Evolutionary conservation across 2,329 filamentous ascomycete species (phyloP).

Genomic region (Pseudocercospora ulei): DNA sequence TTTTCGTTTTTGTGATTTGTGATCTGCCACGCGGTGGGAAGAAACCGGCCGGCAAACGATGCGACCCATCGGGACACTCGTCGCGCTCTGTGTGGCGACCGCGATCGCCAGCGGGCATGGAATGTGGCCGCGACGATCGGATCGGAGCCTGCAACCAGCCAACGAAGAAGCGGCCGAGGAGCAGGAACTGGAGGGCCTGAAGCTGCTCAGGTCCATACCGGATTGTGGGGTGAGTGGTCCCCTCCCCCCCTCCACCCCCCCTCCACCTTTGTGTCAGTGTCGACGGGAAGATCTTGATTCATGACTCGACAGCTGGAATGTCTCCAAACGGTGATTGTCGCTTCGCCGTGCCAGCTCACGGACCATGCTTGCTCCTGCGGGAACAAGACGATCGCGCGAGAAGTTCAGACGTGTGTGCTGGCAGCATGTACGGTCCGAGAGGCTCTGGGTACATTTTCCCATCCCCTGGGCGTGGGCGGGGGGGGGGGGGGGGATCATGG

Average conservation of each 20-base stretch:
- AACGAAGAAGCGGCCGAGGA: not conserved
- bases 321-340: slow-evolving; percentile 6
- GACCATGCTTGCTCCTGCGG: slow-evolving; percentile 14
- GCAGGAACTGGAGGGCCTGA: not conserved
- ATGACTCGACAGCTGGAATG: slow-evolving; percentile 3
- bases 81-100: not conserved
- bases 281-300: not conserved
- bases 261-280: too few species aligned
- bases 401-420: slow-evolving; percentile 11
- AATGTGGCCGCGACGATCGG: not conserved
- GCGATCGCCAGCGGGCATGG: not conserved
- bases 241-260: too few species aligned
- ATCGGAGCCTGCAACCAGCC: not conserved
- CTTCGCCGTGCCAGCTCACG: slow-evolving; percentile 10
- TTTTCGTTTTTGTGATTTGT: not conserved
- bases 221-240: slow-evolving; percentile 1
- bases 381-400: slow-evolving; percentile 4
- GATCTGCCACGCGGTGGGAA: not conserved
- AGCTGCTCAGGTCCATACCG: not conserved
- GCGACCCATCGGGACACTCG: slow-evolving; percentile 1
- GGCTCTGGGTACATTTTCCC: slow-evolving; percentile 8
- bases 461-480: too few species aligned
- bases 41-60: not conserved
- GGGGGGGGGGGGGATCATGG: too few species aligned
- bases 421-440: slow-evolving; percentile 11